phyloP scores from a whole-genome alignment of 257 asterid species.

The Petunia axillaris region DNA sequence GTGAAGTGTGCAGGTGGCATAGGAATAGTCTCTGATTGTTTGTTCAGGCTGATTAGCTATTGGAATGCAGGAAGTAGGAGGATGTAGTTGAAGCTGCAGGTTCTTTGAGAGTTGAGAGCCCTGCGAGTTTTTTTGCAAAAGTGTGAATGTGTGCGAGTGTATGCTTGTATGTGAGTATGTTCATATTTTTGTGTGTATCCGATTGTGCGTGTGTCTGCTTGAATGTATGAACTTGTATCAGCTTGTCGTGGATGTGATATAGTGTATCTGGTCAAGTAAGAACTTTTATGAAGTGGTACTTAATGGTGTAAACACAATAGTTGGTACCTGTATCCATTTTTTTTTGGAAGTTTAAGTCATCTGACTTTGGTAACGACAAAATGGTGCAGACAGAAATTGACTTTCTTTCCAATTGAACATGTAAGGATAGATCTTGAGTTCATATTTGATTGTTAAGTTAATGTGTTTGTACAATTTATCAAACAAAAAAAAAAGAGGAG shows the following conservation, averaged over 20 bases:
- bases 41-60: too few relatives aligned
- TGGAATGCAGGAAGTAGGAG: too few relatives aligned
- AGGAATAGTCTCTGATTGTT: too few relatives aligned
- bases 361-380: neutral
- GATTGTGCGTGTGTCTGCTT: too few relatives aligned
- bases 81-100: too few relatives aligned
- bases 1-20: too few relatives aligned
- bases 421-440: neutral
- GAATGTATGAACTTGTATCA: neutral
- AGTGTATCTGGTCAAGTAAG: neutral
- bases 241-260: neutral
- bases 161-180: too few relatives aligned
- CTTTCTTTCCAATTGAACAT: neutral
- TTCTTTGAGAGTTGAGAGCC: too few relatives aligned
- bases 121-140: too few relatives aligned
- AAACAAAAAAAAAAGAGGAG: neutral
- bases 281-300: constrained; percentile 8
- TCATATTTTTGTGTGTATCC: too few relatives aligned
- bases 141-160: too few relatives aligned
- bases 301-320: neutral
- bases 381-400: neutral
- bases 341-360: neutral
- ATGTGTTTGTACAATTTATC: constrained; percentile 1
- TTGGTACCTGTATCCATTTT: neutral
- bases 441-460: too few relatives aligned